Evolutionary conservation across 176 grass and related monocot genomes (phyloP), one percentile per base, ranked within the genome.

Genomic region (Hsuehochloa calcarea): DNA sequence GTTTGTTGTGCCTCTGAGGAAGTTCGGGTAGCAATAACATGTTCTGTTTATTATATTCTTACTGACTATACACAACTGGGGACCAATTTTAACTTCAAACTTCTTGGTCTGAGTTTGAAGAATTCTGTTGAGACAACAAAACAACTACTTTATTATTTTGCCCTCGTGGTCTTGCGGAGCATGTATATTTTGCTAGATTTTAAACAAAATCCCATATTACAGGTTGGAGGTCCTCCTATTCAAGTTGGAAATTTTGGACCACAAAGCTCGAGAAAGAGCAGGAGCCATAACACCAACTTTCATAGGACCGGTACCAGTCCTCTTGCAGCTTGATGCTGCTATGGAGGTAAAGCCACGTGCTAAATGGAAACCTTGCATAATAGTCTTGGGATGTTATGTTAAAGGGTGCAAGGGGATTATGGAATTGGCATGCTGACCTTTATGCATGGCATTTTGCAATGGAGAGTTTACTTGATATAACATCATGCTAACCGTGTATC

Each of bases 161-260:
- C 31, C 26, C 40, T 10, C 72, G 15, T 82, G 47, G 50, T 20
- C 40, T 10, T 77, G 15, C 72, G 47, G 50, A 44, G 1, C 11
- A 3, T 43, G 17, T 12, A 69, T 85, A 26, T 47, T 69, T 83
- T 70, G 2, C 23, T 77, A 12, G 12, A 9, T 87, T 82, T 86
- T 40, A 83, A 79, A 19, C 63, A 0, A 86, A 74, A 17, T 73
- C 4, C 38, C 26, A 58, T 64, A 29, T 83, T 75, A 60, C 90
- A 98, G 96, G 84, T 88, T 98, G 84, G 96, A 98, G 85, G 79
- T 88, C 73, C 85, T 95, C 55, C 65, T 98, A 47, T 98, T 98
- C 93, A 98, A 98, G 77, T 85, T 98, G 77, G 93, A 98, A 87
- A 85, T 90, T 87, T 93, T 98, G 87, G 96, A 98, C 56, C 93